A percentile compares a stretch with the other conserved stretches of the same genome.
Evolutionary conservation across 768 basidiomycete genomes (phyloP).

Genomic region (Coprinopsis cinerea): DNA sequence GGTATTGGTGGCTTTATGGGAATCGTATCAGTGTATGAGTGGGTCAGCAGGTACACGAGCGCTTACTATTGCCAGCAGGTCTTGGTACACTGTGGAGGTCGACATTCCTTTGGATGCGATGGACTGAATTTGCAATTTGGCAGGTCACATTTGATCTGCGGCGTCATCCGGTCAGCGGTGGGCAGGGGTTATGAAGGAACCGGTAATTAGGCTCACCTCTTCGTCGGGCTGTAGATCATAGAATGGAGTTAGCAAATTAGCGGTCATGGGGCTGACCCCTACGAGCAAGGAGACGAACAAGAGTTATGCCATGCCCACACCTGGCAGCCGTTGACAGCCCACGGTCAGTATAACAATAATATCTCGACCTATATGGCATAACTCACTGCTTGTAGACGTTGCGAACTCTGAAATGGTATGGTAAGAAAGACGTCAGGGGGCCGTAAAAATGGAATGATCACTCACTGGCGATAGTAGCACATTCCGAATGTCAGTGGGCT

Average conservation of each 20-base stretch:
- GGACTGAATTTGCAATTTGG: constrained; percentile 60
- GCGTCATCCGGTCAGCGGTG: constrained; percentile 2
- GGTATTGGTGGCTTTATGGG: constrained; percentile 47
- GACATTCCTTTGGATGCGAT: constrained; percentile 44
- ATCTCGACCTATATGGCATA: background rate
- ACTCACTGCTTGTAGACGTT: constrained; percentile 49
- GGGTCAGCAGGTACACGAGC: constrained; percentile 11
- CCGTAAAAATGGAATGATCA: constrained; percentile 1
- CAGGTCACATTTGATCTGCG: constrained; percentile 58
- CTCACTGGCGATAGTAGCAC: constrained; percentile 61
- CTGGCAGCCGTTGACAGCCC: constrained; percentile 23
- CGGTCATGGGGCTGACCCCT: background rate
- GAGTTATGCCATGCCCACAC: constrained; percentile 47
- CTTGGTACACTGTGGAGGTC: constrained; percentile 43
- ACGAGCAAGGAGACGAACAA: constrained; percentile 42
- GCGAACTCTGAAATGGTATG: constrained; percentile 38
- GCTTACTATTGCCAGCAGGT: constrained; percentile 72
- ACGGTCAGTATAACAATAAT: too few relatives aligned
- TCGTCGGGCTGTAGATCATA: constrained; percentile 43
- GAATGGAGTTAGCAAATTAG: constrained; percentile 2
- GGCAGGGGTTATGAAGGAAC: background rate
- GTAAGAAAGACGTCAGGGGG: constrained; percentile 13
- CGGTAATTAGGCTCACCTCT: constrained; percentile 32
- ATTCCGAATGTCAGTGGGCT: constrained; percentile 23
- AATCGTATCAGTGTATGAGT: constrained; percentile 18